phyloP scores from a whole-genome alignment of 2,329 filamentous ascomycete genomes.

The Beauveria medogensis region DNA sequence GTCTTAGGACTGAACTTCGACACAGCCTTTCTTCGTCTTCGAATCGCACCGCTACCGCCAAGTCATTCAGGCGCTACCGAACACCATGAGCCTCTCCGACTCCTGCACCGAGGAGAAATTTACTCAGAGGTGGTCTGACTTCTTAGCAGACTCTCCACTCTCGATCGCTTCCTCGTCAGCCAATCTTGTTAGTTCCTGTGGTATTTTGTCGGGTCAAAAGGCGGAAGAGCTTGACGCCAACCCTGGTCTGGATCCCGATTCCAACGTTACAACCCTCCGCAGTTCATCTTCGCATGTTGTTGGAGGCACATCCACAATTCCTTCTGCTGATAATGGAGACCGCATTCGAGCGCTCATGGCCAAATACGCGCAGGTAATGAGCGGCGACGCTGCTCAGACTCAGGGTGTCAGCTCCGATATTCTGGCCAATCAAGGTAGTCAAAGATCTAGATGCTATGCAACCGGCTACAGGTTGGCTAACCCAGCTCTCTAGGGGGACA shows the following conservation, averaged over 20 bases:
- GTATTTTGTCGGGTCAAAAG: not conserved
- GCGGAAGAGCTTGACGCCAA: not conserved
- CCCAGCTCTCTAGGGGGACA: not conserved
- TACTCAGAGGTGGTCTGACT: too few relatives aligned
- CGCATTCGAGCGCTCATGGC: conserved; percentile 1
- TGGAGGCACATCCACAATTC: not conserved
- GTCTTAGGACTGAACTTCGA: not conserved
- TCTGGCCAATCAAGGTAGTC: not conserved
- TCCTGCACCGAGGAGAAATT: not conserved
- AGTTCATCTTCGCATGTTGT: not conserved
- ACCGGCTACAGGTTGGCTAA: not conserved
- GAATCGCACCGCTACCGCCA: not conserved
- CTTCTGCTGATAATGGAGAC: not conserved
- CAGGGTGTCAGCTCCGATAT: not conserved
- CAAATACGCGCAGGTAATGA: not conserved
- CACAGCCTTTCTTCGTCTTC: not conserved
- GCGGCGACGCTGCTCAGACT: not conserved
- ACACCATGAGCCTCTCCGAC: not conserved
- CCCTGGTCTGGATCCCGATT: not conserved
- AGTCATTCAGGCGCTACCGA: not conserved
- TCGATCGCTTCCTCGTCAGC: not conserved
- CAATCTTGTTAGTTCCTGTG: not conserved
- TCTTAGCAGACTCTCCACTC: not conserved
- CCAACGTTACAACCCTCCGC: not conserved
- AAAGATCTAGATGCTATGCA: not conserved